These are phyloP conservation scores for Globisporangium perplexum DNA, from an alignment of 352 stramenopile species.

Conservation along the genomic window DNA sequence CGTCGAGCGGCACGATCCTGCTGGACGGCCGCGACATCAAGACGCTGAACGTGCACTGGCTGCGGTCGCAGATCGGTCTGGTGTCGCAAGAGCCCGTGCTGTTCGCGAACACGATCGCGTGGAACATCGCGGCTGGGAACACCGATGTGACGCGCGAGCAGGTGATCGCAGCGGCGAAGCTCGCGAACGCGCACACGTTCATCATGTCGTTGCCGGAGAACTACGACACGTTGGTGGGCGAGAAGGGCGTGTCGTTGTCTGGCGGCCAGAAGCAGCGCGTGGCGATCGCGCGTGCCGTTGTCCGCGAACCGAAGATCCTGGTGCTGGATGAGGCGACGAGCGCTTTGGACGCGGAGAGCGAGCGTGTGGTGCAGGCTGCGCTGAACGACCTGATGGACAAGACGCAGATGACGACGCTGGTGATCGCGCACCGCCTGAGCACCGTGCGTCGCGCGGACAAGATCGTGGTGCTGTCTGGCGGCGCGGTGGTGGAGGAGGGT, in stretches of 20 bases:
- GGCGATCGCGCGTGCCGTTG: no score
- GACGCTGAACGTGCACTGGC: constrained; percentile 72
- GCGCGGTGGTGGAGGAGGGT: no score
- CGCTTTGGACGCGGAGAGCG: constrained; percentile 20
- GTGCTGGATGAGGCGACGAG: constrained; percentile 12
- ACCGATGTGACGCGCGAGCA: constrained; percentile 3
- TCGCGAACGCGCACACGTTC: constrained; percentile 30
- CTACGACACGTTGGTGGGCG: constrained; percentile 55
- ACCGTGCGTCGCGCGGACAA: no score
- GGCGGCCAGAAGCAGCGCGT: no score
- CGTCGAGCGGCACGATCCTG: constrained; percentile 49
- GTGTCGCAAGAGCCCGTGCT: constrained; percentile 88
- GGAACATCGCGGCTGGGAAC: constrained; percentile 88
- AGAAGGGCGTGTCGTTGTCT: constrained; percentile 24
- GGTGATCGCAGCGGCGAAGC: constrained; percentile 7
- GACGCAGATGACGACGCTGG: constrained; percentile 16
- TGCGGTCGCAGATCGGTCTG: constrained; percentile 58
- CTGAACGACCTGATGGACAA: constrained; percentile 23
- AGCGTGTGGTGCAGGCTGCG: constrained; percentile 24
- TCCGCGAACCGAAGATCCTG: no score
- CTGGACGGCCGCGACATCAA: constrained; percentile 78
- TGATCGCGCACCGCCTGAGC: constrained; percentile 16
- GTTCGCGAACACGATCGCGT: constrained; percentile 82
- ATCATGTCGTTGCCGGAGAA: constrained; percentile 77
- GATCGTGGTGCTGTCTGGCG: no score